A percentile compares a stretch with the other conserved stretches of the same genome.
Conservation (phyloP, 2,329 filamentous ascomycete species). For the Helotiales sp. region DNA sequence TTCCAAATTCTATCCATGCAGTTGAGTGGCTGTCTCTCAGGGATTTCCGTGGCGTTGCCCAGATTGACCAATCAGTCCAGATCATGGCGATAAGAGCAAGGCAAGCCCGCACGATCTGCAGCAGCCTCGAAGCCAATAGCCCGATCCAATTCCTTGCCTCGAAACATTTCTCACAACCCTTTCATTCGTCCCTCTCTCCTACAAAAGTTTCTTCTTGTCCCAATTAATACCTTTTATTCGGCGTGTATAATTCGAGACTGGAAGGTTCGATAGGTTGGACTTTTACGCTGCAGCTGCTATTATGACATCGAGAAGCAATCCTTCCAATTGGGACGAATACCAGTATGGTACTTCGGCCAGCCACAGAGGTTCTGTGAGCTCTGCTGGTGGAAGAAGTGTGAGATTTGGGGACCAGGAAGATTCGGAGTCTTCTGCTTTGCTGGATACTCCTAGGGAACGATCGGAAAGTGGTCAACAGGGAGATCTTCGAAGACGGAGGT, state of each 20-base stretch:
- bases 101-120: slow-evolving; percentile 1
- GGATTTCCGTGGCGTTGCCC: not conserved
- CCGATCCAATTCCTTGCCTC: slow-evolving; percentile 2
- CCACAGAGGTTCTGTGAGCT: slow-evolving; percentile 40
- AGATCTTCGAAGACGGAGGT: slow-evolving; percentile 41
- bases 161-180: slow-evolving; percentile 8
- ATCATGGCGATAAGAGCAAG: slow-evolving; percentile 6
- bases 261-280: not conserved
- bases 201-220: not conserved
- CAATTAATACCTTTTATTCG: not conserved
- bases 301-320: slow-evolving; percentile 36
- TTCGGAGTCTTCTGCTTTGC: slow-evolving; percentile 26
- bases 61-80: slow-evolving; percentile 4
- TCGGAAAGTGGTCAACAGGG: slow-evolving; percentile 27
- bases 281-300: not conserved
- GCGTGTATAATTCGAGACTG: not conserved
- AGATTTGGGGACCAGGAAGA: slow-evolving; percentile 37
- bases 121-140: slow-evolving; percentile 13
- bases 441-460: slow-evolving; percentile 21
- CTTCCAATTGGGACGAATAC: slow-evolving; percentile 43
- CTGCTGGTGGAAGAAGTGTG: slow-evolving; percentile 37
- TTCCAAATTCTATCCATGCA: not conserved
- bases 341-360: slow-evolving; percentile 41
- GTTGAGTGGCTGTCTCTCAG: not conserved
- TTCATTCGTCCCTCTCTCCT: not conserved